These are phyloP conservation scores for Rhizoclosmatium sp. DNA, from an alignment of 192 early-diverging fungal genomes.

Conservation along the genomic window DNA sequence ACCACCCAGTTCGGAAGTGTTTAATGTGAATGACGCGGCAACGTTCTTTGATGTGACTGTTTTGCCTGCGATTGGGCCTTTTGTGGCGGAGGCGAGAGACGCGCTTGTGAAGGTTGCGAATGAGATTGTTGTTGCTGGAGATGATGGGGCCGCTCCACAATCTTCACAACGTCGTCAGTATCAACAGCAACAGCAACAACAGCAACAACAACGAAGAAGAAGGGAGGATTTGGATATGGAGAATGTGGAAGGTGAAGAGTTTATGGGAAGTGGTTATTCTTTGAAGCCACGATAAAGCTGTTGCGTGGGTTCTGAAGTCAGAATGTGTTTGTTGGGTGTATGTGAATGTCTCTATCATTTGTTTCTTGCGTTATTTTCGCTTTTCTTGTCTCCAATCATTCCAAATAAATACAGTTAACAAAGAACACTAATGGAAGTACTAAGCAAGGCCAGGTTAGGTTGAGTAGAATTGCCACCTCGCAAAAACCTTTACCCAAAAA, in stretches of 20 bases:
- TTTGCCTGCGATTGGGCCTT: slow-evolving; percentile 21
- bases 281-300: too few relatives aligned
- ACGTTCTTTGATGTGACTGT: slow-evolving; percentile 26
- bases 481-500: slow-evolving; percentile 4
- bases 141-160: neutral
- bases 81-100: slow-evolving; percentile 30
- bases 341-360: too few relatives aligned
- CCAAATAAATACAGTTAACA: neutral
- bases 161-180: neutral
- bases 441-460: too few relatives aligned
- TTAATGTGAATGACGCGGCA: slow-evolving; percentile 19
- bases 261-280: too few relatives aligned
- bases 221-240: too few relatives aligned
- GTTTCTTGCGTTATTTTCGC: neutral
- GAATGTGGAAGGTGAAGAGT: too few relatives aligned
- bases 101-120: slow-evolving; percentile 20
- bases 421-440: too few relatives aligned
- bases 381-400: neutral
- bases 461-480: too few relatives aligned
- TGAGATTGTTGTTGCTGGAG: slow-evolving; percentile 4
- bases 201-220: too few relatives aligned
- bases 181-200: neutral
- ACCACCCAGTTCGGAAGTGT: neutral
- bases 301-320: too few relatives aligned
- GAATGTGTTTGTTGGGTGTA: too few relatives aligned